A percentile compares a stretch with the other conserved stretches of the same genome.
Evolutionary conservation across 139 green algal species (phyloP).

Genomic region (Chlorella sp.): DNA sequence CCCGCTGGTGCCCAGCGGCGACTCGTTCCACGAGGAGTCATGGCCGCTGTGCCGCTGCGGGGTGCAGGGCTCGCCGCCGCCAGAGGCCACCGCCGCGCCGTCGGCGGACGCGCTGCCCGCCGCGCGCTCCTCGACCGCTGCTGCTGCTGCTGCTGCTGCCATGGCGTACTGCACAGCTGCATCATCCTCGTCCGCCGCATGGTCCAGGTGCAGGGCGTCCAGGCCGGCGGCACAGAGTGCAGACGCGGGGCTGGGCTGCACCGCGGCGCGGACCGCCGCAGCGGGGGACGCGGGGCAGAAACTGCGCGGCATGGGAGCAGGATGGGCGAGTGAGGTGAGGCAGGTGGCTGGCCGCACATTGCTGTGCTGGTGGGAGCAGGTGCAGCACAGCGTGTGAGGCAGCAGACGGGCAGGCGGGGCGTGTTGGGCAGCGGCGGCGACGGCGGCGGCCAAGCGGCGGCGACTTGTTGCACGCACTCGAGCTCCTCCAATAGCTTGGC

Average conservation of each 20-base stretch:
- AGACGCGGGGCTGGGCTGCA: not conserved
- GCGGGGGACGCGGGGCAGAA: not conserved
- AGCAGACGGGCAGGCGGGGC: not conserved
- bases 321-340: not conserved
- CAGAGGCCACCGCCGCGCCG: not conserved
- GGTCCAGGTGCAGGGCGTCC: not conserved
- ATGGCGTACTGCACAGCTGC: not conserved
- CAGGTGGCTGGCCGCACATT: no score
- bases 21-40: slow-evolving; percentile 30
- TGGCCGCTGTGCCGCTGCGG: slow-evolving; percentile 3
- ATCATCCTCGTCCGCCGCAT: not conserved
- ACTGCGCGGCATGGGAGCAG: no score
- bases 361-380: no score
- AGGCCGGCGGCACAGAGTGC: not conserved
- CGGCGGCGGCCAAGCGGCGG: not conserved
- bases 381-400: not conserved
- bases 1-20: slow-evolving; percentile 1
- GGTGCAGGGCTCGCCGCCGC: not conserved
- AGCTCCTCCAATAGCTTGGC: slow-evolving; percentile 37
- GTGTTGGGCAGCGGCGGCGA: not conserved
- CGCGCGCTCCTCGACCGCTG: not conserved
- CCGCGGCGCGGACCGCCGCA: not conserved
- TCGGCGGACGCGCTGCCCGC: not conserved
- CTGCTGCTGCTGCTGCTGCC: slow-evolving; percentile 4
- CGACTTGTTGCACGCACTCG: not conserved